phyloP scores from a whole-genome alignment of 2,329 filamentous ascomycete genomes.

The Macrophomina phaseolina region DNA sequence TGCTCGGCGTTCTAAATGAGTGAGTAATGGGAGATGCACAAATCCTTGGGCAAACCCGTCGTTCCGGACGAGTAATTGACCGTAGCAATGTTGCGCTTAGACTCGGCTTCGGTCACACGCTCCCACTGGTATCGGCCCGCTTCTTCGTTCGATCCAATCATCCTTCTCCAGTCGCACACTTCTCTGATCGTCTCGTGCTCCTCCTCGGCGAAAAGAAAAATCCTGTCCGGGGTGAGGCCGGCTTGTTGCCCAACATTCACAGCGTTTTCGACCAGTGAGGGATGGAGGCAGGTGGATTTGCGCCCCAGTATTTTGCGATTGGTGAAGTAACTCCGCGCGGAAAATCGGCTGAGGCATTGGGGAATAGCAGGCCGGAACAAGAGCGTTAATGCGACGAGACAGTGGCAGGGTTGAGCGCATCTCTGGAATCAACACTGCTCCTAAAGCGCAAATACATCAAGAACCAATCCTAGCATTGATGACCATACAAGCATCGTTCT shows the following conservation, averaged over 20 bases:
- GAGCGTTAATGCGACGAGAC: no score
- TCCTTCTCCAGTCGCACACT: constrained; percentile 66
- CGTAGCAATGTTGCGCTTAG: constrained; percentile 62
- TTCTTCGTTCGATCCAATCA: constrained; percentile 58
- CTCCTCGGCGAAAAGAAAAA: constrained; percentile 67
- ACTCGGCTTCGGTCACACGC: constrained; percentile 56
- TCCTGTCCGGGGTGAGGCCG: constrained; percentile 58
- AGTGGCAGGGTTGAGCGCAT: no score
- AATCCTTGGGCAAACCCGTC: constrained; percentile 83
- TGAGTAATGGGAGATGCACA: constrained; percentile 78
- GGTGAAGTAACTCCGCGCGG: constrained; percentile 72
- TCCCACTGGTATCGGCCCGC: constrained; percentile 69
- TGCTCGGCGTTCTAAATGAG: constrained; percentile 75
- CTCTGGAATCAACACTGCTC: no score
- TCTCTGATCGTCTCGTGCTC: constrained; percentile 43
- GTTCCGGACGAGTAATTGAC: constrained; percentile 83
- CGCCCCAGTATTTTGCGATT: constrained; percentile 73
- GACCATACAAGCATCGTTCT: no score
- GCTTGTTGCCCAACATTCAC: constrained; percentile 67
- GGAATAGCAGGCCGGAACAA: not conserved
- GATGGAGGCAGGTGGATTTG: constrained; percentile 68
- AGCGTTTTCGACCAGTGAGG: constrained; percentile 64
- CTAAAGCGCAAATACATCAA: no score
- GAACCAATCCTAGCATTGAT: no score
- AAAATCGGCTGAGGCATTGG: constrained; percentile 5